Base-by-base conservation (phyloP, 352 stramenopile species). In the Phytophthora meadii region DNA sequence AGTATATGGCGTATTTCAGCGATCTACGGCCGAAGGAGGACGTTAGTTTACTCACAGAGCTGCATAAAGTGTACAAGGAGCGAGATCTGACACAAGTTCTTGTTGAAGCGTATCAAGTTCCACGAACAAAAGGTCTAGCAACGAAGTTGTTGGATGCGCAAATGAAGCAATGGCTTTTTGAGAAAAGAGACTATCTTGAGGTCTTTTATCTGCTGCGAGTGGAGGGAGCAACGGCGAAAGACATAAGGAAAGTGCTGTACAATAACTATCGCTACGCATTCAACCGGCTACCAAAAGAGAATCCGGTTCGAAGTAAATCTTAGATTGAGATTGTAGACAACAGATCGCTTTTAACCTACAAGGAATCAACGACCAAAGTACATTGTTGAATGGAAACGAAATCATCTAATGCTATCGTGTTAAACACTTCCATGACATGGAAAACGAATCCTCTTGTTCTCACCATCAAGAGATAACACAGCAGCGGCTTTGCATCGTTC, bases 1-100 rank as follows among this genome's bases (percentile, higher is more conserved):
- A 40, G 12, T 68, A 40, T 45, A 19, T 39, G 32, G 42, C 37
- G 9, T 44, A 68, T 10, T 67, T 40, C 44, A 44, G 30, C 12
- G 14, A 32, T 45, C 15, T 48, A 19, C n/a, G 28, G 14, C 34
- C 32, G 6, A 19, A 36, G 46, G 24, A 56, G 4, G 50, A 47
- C 12, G 14, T 49, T 3, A 49, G 1, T 15, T 27, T 44, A 28
- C 15, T 60, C 17, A 34, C 39, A 4, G 34, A 19, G 28, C 37
- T 60, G 39, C 10, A 10, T n/a, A 59, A 58, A 19, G 10, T 41
- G 11, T 50, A 39, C 41, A 28, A 12, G 4, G 53, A 60, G 39
- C 22, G 8, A 44, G 25, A 44, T 12, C 11, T 51, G 2, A n/a
- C 27, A 15, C 9, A 22, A 3, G 19, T 50, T 12, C 24, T 59